Conservation (phyloP, 2,329 filamentous ascomycete genomes). For the Gyromitra esculenta region DNA sequence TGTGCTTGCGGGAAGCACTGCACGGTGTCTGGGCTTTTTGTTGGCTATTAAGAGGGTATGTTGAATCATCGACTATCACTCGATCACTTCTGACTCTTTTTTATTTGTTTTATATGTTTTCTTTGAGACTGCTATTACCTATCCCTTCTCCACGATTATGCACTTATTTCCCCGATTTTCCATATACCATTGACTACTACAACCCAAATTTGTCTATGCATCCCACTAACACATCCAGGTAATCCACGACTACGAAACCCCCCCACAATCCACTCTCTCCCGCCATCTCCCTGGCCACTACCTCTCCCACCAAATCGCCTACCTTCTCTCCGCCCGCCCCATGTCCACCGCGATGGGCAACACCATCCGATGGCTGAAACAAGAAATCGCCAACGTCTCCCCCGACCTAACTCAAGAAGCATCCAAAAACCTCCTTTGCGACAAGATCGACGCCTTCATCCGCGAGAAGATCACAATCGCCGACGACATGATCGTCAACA, state of each 20-base stretch:
- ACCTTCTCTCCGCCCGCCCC: slow-evolving; percentile 90
- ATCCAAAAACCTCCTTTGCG: slow-evolving; percentile 81
- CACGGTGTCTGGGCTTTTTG: slow-evolving; percentile 85
- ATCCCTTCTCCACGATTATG: no score
- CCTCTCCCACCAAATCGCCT: slow-evolving; percentile 94
- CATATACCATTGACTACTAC: no score
- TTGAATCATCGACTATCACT: slow-evolving; percentile 28
- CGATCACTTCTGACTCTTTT: slow-evolving; percentile 13
- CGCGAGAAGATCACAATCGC: slow-evolving; percentile 88
- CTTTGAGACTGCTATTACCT: no score
- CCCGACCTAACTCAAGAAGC: slow-evolving; percentile 82
- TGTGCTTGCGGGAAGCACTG: slow-evolving; percentile 86
- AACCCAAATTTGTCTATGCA: neutral
- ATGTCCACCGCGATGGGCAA: slow-evolving; percentile 98
- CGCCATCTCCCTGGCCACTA: slow-evolving; percentile 91
- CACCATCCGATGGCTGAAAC: slow-evolving; percentile 92
- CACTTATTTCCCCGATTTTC: no score
- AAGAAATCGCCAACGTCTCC: slow-evolving; percentile 89
- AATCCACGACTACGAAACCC: slow-evolving; percentile 91
- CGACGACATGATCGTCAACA: slow-evolving; percentile 82
- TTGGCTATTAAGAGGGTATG: slow-evolving; percentile 85
- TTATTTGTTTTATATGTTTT: no score
- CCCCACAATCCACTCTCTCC: slow-evolving; percentile 81
- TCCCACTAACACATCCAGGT: slow-evolving; percentile 67
- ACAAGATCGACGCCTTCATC: slow-evolving; percentile 63